Conservation (phyloP, 306 rosid species). For the Gynostemma pentaphyllum region DNA sequence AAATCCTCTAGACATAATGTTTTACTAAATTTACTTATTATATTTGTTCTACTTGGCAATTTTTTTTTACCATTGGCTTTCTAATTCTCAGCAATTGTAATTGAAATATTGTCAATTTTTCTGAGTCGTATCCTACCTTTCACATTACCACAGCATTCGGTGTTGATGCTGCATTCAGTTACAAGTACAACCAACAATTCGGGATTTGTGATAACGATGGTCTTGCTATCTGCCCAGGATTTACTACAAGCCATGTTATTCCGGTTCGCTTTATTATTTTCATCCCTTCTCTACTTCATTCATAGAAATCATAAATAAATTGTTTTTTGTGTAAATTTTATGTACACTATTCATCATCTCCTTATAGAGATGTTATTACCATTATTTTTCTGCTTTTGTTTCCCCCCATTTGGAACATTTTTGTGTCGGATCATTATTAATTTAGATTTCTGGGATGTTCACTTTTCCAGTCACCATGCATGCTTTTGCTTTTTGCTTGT, state of each 20-base stretch:
- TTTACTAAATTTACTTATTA: not conserved
- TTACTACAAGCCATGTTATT: conserved; percentile 80
- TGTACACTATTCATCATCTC: not conserved
- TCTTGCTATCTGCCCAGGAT: conserved; percentile 90
- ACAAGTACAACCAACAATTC: conserved; percentile 63
- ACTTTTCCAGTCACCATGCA: not conserved
- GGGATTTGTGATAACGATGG: conserved; percentile 85
- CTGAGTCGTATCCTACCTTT: conserved; percentile 4
- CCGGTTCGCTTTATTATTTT: conserved; percentile 56
- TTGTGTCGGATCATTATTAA: no score
- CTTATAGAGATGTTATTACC: not conserved
- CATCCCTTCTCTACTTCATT: not conserved
- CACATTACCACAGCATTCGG: conserved; percentile 63
- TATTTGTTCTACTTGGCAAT: not conserved
- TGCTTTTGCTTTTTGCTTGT: not conserved
- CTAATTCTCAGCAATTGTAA: no score
- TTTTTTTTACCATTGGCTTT: not conserved
- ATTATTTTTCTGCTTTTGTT: not conserved
- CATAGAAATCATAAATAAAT: not conserved
- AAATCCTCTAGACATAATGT: not conserved
- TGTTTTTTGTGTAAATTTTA: not conserved
- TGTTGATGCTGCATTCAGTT: conserved; percentile 94
- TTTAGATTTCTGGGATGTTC: not conserved
- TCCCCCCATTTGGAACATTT: not conserved
- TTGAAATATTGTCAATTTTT: no score